A percentile compares a stretch with the other conserved stretches of the same genome.
These are phyloP conservation scores for Cryptococcus deneoformans DNA, from an alignment of 1,284 basidiomycete species.

Conservation along the genomic window DNA sequence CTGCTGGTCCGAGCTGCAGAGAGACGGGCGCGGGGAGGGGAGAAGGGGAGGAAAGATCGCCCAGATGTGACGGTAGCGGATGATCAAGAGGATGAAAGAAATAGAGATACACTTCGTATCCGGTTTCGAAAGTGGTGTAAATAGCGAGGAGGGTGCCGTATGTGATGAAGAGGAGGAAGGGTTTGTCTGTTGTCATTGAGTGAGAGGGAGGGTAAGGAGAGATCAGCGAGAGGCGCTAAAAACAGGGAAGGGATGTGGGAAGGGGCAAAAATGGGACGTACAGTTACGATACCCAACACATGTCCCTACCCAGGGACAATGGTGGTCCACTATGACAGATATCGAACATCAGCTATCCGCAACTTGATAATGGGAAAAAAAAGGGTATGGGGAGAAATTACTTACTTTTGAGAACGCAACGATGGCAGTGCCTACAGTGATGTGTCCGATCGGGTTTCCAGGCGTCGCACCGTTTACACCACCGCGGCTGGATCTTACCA, in stretches of 20 bases:
- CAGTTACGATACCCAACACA: slow-evolving; percentile 81
- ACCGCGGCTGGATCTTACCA: slow-evolving; percentile 19
- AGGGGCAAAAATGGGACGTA: slow-evolving; percentile 10
- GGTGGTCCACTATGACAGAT: slow-evolving; percentile 61
- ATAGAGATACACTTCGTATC: slow-evolving; percentile 58
- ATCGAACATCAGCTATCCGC: not conserved
- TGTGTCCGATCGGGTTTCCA: slow-evolving; percentile 77
- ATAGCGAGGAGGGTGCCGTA: slow-evolving; percentile 63
- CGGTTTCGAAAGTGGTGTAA: slow-evolving; percentile 61
- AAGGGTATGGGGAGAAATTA: slow-evolving; percentile 28
- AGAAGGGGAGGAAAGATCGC: not conserved
- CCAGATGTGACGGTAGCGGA: not conserved
- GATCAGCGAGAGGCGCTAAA: not conserved
- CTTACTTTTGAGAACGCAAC: slow-evolving; percentile 83
- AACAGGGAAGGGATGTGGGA: not conserved
- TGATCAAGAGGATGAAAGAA: slow-evolving; percentile 55
- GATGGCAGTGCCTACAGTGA: slow-evolving; percentile 72
- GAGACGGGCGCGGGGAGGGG: not conserved
- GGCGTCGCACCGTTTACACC: slow-evolving; percentile 46
- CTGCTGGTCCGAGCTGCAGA: slow-evolving; percentile 58
- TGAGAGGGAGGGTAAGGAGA: no score
- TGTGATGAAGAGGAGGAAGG: slow-evolving; percentile 77
- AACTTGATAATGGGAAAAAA: not conserved
- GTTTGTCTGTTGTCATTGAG: slow-evolving; percentile 54
- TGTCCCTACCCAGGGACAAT: slow-evolving; percentile 82